Base-by-base conservation (phyloP, 768 basidiomycete genomes). In the Glaciozyma antarctica region DNA sequence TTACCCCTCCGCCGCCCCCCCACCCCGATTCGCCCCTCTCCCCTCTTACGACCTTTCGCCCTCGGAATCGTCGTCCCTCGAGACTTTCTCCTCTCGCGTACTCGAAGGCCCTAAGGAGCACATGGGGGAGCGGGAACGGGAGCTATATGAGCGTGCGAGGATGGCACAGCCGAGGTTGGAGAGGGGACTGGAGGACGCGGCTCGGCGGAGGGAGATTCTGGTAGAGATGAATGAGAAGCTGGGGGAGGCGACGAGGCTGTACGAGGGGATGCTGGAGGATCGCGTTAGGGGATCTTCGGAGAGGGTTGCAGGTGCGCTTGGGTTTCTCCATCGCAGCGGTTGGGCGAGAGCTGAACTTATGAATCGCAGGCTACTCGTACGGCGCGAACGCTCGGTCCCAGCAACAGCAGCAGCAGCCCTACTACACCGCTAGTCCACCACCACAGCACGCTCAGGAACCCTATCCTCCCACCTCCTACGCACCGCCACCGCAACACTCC, bases 171-270 rank as follows among this genome's bases (percentile, higher is more conserved):
- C 88, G 4, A 92, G 92, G 76, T 77, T 99, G 52, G 86, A 86
- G 3, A 78, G 88, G 76, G 89, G 84, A 72, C 76, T 91, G 66
- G 90, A 90, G 75, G 93, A 97, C 71, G 81, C 90, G 3, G 84
- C 83, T 22, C 80, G 86, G 72, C 91, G 92, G 83, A 30, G 73
- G 91, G 92, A 92, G 76, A 81, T 93, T 75, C 79, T 99, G 44
- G 80, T 84, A 10, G 92, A 97, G 57, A 97, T 98, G 91, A 88
- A 97, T 72, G 86, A 88, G 55, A 94, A 97, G 77, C 77, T 99
- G 15, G 88, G 90, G 0, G 84, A 94, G 75, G 91, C 90, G 0
- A 90, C 97, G 53, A 87, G 88, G 74, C 78, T 95, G 5, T 98
- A 97, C 75, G 93, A 97, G 70, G 83, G 86, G 61, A 79, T 95